These are phyloP conservation scores for Aspergillus jensenii DNA, from an alignment of 2,329 filamentous ascomycete species.

Conservation along the genomic window DNA sequence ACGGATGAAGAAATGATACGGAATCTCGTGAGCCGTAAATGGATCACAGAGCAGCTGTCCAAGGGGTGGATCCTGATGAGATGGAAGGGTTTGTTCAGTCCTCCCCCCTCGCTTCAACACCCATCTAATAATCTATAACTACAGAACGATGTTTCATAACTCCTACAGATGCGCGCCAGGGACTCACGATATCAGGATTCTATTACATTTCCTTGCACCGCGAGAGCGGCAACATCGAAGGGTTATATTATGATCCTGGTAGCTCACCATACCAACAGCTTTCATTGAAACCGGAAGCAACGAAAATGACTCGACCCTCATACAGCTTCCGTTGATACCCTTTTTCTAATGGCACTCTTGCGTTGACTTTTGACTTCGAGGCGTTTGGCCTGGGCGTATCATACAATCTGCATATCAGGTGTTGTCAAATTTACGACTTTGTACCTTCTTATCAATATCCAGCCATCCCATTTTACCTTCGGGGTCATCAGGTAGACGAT, in stretches of 20 bases:
- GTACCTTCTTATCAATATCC: not conserved
- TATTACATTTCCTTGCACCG: slow-evolving; percentile 51
- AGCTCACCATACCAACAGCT: slow-evolving; percentile 52
- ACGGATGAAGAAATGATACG: slow-evolving; percentile 45
- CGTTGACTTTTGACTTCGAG: not conserved
- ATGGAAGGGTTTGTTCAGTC: slow-evolving; percentile 46
- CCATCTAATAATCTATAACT: not conserved
- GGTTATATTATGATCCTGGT: slow-evolving; percentile 51
- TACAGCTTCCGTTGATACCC: slow-evolving; percentile 40
- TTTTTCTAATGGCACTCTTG: not conserved
- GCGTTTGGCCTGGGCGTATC: slow-evolving; percentile 2
- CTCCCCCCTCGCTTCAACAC: not conserved
- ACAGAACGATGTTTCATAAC: slow-evolving; percentile 51
- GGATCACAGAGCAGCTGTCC: slow-evolving; percentile 42
- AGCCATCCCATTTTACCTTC: not conserved
- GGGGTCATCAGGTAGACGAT: not conserved
- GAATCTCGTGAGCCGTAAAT: slow-evolving; percentile 45
- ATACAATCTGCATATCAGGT: slow-evolving; percentile 18
- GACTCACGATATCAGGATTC: slow-evolving; percentile 52
- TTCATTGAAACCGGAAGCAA: slow-evolving; percentile 41
- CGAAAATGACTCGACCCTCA: slow-evolving; percentile 42
- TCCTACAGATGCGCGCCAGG: slow-evolving; percentile 46
- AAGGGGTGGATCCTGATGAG: slow-evolving; percentile 52
- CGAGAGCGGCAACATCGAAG: slow-evolving; percentile 47
- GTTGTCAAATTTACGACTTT: not conserved